Evolutionary conservation across 2,329 filamentous ascomycete genomes (phyloP).

Genomic region (Xylariaceae sp.): DNA sequence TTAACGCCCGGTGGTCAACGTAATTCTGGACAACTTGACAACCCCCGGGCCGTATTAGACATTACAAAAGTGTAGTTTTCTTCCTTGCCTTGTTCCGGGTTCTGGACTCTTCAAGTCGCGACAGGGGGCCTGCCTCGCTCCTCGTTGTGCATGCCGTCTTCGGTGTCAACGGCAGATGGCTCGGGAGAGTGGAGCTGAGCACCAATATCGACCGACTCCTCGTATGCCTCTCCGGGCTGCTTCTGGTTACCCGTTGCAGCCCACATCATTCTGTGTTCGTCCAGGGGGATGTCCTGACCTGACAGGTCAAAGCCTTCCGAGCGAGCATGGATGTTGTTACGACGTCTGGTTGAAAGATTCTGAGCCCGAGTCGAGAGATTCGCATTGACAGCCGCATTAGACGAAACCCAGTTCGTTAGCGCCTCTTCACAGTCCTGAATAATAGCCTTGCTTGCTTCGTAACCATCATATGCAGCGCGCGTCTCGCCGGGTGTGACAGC

Average conservation of each 20-base stretch:
- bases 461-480: conserved; percentile 90
- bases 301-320: conserved; percentile 74
- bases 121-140: conserved; percentile 31
- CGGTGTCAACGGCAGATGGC: conserved; percentile 40
- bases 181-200: conserved; percentile 46
- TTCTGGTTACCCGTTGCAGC: conserved; percentile 64
- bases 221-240: conserved; percentile 42
- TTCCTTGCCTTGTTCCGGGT: neutral
- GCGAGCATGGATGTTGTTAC: conserved; percentile 61
- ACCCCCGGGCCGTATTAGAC: conserved; percentile 25
- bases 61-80: conserved; percentile 21
- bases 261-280: conserved; percentile 74
- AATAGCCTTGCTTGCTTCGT: conserved; percentile 96
- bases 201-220: conserved; percentile 61
- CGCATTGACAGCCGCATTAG: conserved; percentile 81
- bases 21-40: neutral
- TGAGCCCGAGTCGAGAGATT: conserved; percentile 84
- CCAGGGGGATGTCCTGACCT: conserved; percentile 70
- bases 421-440: conserved; percentile 98
- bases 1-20: neutral
- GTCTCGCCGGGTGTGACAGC: conserved; percentile 97
- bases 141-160: conserved; percentile 51
- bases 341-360: conserved; percentile 78
- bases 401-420: conserved; percentile 92
- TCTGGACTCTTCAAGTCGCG: conserved; percentile 2